phyloP scores from a whole-genome alignment of 495 filamentous ascomycete genomes.

The Entonaema liquescens region DNA sequence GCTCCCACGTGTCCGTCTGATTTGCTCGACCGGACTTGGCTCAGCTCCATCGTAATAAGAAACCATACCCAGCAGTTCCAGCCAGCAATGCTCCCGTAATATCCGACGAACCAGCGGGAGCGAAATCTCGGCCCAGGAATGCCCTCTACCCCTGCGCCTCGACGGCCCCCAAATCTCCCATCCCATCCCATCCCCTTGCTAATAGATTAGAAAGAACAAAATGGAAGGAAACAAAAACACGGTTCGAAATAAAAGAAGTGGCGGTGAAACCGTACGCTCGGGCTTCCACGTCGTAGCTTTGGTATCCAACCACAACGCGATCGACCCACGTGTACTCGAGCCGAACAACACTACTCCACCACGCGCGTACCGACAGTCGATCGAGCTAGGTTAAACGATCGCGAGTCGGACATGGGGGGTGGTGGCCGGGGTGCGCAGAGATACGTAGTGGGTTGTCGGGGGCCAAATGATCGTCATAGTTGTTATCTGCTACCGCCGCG shows the following conservation, averaged over 20 bases:
- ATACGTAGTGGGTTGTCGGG: not conserved
- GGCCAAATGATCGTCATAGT: not conserved
- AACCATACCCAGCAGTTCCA: not conserved
- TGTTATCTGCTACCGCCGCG: not conserved
- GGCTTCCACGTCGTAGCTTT: conserved; percentile 17
- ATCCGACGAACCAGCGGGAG: not conserved
- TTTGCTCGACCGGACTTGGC: conserved; percentile 8
- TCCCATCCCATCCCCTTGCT: not conserved
- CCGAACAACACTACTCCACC: conserved; percentile 2
- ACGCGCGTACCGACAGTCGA: conserved; percentile 11
- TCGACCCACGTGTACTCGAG: conserved; percentile 27
- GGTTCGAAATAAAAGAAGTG: not conserved
- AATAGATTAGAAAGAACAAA: not conserved
- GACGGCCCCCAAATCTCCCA: conserved; percentile 4
- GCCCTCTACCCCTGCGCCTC: not conserved
- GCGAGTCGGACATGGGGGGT: not conserved
- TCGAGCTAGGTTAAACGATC: conserved; percentile 20
- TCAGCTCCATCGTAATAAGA: conserved; percentile 10
- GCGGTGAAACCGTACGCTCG: conserved; percentile 33
- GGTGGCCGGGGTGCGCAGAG: not conserved
- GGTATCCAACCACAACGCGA: conserved; percentile 31
- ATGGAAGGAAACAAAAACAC: not conserved
- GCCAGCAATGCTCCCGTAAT: not conserved
- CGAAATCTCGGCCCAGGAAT: not conserved
- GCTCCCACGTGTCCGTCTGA: conserved; percentile 19